Evolutionary conservation across 169 alveolate species (phyloP), one percentile per base, ranked within the genome.

Genomic region (Plasmodium chabaudi): DNA sequence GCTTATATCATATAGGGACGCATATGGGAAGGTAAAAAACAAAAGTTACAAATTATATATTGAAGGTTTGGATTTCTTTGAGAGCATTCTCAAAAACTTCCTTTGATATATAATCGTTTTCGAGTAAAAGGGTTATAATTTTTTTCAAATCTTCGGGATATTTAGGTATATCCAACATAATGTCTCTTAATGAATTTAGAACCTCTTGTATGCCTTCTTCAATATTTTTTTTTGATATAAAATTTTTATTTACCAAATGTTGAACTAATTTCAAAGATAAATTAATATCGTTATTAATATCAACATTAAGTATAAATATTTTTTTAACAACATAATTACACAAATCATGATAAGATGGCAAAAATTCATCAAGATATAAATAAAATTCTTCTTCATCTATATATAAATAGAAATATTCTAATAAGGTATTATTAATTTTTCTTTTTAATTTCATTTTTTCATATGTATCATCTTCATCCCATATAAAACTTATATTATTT

Each of bases 391-490:
- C 82, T 59, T 79, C 89, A 67, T 67, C 82, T 17, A 79, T 79
- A 71, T 79, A 79, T 17, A 82, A 79, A 55, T 79, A 79, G 68
- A 79, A 79, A 60, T 79, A 79, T 59, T 79, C 89, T 12, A 79
- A 79, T 53, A 79, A 47, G 1, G 89, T 79, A 46, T 79, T 79
- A 39, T 79, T 79, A 65, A 79, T 79, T 79, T 79, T 79, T 19
- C 79, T 79, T 67, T 79, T 79, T 12, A 79, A 65, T 65, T 79
- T 79, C 89, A 79, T 79, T 67, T 79, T 64, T 79, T 64, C 89
- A 79, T 79, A 79, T n/a, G 89, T 79, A 79, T 79, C 89, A 79
- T 79, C 89, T 64, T 79, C 89, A 79, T 79, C 89, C 89, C 89
- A 79, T 15, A 79, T 79, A 51, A 53, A 56, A 59, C 53, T 67